Base-by-base conservation (phyloP, 208 protist genomes). In the Leishmania guyanensis region DNA sequence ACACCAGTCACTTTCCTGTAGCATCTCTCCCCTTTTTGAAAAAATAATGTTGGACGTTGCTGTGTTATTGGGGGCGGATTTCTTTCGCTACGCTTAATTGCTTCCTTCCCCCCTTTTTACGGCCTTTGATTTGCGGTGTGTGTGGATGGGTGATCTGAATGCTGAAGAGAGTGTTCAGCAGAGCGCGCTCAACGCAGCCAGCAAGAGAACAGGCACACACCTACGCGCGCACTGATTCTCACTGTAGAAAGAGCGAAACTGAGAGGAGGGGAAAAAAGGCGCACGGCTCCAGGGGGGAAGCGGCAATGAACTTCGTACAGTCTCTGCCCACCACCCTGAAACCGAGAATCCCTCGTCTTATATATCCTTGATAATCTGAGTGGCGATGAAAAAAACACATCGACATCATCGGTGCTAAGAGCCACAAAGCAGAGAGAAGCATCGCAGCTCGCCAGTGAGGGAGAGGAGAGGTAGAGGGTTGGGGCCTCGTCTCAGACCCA, bases 191-290 rank as follows among this genome's bases (percentile, higher is more conserved):
- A 65, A 66, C 29, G 20, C 58, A 68, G 80, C 51, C 74, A 14
- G 73, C 1, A 53, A 64, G 5, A 53, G 74, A 60, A 70, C 56
- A 60, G 17, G 29, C 72, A 62, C 46, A 33, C 46, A 22, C 72
- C 46, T n/a, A 39, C 50, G 26, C 39, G 39, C 16, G 6, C 20
- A 73, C 39, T 73, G 68, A 8, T n/a, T 20, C 22, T 43, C 26
- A 43, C 17, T 50, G 39, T 8, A 75, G 16, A 76, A 33, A 43
- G 29, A 20, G 29, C 29, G 46, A 26, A 22, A 50, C 10, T 78
- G 54, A 36, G n/a, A 20, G 17, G 33, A 74, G 79, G 65, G 75
- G 68, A 72, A 77, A 58, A 78, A 73, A 54, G 17, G 48, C 29
- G 22, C 33, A 26, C 26, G 43, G 6, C 39, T 54, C 69, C 26